These are phyloP conservation scores for Sugiyamaella smithiae DNA, from an alignment of 805 yeast species.

Conservation along the genomic window DNA sequence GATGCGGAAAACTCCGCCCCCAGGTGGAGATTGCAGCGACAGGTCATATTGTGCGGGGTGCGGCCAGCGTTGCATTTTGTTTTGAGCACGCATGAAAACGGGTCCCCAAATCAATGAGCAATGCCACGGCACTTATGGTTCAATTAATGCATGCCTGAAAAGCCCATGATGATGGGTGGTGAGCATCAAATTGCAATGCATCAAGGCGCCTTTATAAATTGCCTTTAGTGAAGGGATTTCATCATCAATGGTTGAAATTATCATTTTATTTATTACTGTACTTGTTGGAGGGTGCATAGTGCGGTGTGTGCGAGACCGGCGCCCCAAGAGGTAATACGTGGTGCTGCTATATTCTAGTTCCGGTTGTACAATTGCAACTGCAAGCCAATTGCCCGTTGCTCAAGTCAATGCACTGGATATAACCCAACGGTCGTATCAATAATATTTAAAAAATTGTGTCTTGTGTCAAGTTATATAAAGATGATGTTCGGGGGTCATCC, in stretches of 20 bases:
- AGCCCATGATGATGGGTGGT: not conserved
- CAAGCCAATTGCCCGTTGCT: no score
- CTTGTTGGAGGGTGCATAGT: constrained; percentile 12
- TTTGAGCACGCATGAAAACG: not conserved
- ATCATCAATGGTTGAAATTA: constrained; percentile 4
- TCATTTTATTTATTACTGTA: constrained; percentile 6
- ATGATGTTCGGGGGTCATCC: no score
- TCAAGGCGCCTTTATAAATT: constrained; percentile 1
- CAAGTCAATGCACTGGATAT: no score
- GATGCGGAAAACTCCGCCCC: constrained; percentile 1
- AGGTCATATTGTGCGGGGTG: not conserved
- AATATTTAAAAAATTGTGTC: no score
- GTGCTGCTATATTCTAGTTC: no score
- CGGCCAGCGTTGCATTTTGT: constrained; percentile 1
- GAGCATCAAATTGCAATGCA: not conserved
- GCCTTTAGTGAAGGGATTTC: not conserved
- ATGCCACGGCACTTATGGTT: not conserved
- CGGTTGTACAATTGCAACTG: no score
- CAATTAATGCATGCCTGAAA: constrained; percentile 4
- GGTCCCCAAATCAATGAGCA: not conserved
- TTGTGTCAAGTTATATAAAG: no score
- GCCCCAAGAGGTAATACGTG: not conserved
- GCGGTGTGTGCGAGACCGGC: constrained; percentile 5
- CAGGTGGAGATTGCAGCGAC: not conserved
- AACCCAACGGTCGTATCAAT: no score